Evolutionary conservation across 352 stramenopile genomes (phyloP), one percentile per base, ranked within the genome.

Genomic region (Ophiocytium majus): DNA sequence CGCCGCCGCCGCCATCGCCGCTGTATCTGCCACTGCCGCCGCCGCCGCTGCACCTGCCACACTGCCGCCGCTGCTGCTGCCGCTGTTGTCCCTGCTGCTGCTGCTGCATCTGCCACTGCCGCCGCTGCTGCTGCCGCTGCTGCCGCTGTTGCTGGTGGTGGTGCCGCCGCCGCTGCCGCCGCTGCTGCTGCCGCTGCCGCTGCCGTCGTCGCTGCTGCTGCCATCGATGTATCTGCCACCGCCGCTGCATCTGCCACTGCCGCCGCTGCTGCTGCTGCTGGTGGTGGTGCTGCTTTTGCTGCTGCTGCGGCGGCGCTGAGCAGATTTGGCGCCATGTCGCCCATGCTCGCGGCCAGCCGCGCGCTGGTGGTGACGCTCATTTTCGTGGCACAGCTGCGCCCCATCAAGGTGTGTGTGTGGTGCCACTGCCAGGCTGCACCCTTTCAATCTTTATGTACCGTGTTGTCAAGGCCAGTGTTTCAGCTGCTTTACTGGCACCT

Each of bases 281-380:
- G 5, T 14, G 43, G 5, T 57, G 43, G 5, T 5, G 43, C 43
- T 57, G 43, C 43, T 57, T 5, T 14, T 57, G 43, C 43, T 57
- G 43, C 43, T 57, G 43, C 43, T 57, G 43, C 43, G 43, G 43
- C 43, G 43, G 43, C 43, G 43, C 43, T n/a, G n/a, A n/a, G 66
- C 35, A 78, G 66, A 14, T 78, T 78, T 78, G 66, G 66, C 32
- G 32, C 66, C 32, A 17, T 78, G 5, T 78, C 66, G 32, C 35
- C 66, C 5, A 78, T 17, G 32, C 66, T 78, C 5, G 5, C 5
- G 32, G 66, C 35, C 32, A 43, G 5, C 5, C 66, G 66, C 5
- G 5, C 14, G 35, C 66, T 78, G 32, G 66, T 5, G 5, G 14
- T 43, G 5, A 17, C 35, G 5, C 32, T 43, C 32, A 35, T 78